These are phyloP conservation scores for Jatropha podagrica DNA, from an alignment of 441 rosid species.

Conservation along the genomic window DNA sequence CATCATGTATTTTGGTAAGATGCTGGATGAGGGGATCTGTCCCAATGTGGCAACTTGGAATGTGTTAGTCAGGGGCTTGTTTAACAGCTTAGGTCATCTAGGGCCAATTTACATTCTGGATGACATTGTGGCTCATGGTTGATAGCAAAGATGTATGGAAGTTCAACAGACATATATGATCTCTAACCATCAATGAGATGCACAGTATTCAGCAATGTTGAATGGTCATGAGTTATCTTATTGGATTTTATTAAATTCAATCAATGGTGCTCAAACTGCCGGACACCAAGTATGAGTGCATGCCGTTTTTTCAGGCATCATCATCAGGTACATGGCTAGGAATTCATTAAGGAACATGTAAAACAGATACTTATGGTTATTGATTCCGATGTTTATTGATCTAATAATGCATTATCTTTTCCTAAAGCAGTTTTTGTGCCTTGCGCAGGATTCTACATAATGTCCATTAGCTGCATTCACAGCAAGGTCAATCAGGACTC, in stretches of 20 bases:
- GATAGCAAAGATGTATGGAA: constrained; percentile 6
- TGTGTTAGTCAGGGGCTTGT: constrained; percentile 57
- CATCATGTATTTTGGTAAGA: constrained; percentile 41
- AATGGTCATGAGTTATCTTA: not conserved
- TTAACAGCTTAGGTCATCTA: constrained; percentile 42
- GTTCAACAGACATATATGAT: not conserved
- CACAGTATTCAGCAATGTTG: not conserved
- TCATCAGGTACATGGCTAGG: not conserved
- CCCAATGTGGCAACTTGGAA: constrained; percentile 79
- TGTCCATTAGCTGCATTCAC: no score
- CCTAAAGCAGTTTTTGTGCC: not conserved
- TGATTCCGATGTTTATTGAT: no score
- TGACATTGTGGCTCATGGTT: constrained; percentile 37
- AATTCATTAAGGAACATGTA: not conserved
- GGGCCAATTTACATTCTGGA: constrained; percentile 44
- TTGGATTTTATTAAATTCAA: not conserved
- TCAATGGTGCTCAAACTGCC: not conserved
- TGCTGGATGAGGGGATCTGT: constrained; percentile 47
- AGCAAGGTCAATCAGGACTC: not conserved
- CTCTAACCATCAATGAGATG: not conserved
- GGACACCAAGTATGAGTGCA: constrained; percentile 1
- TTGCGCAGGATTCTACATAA: no score
- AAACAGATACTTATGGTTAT: not conserved
- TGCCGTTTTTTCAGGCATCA: not conserved
- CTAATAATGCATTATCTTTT: no score